phyloP scores from a whole-genome alignment of 805 yeast species.

The Candida maris region DNA sequence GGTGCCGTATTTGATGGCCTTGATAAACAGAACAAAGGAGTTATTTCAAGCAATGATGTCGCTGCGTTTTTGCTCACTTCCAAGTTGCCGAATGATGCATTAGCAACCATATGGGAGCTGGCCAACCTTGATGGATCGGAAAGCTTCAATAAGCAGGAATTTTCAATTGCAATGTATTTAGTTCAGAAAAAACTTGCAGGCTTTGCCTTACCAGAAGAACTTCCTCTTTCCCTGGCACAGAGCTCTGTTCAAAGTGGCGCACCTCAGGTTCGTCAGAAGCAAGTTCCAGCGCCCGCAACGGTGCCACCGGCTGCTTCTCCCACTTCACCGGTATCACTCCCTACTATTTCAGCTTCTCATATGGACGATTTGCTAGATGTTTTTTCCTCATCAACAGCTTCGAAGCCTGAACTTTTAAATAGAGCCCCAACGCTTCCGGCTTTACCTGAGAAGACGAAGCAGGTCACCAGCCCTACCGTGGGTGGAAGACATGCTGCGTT shows the following conservation, averaged over 20 bases:
- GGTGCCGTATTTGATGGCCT: constrained; percentile 75
- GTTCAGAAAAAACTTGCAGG: constrained; percentile 85
- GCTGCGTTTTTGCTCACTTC: constrained; percentile 89
- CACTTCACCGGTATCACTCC: constrained; percentile 19
- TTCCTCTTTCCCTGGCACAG: constrained; percentile 58
- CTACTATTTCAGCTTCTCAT: constrained; percentile 32
- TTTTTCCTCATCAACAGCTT: constrained; percentile 37
- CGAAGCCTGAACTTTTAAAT: constrained; percentile 22
- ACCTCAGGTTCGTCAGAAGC: constrained; percentile 3
- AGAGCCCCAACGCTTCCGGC: constrained; percentile 31
- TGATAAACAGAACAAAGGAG: constrained; percentile 62
- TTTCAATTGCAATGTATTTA: constrained; percentile 89
- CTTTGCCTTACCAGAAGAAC: constrained; percentile 64
- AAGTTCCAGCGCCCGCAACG: not conserved
- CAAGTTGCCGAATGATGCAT: constrained; percentile 73
- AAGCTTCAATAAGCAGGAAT: constrained; percentile 72
- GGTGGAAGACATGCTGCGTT: constrained; percentile 41
- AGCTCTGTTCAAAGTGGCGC: constrained; percentile 28
- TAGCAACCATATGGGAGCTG: constrained; percentile 93
- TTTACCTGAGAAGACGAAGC: constrained; percentile 21
- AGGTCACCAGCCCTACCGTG: constrained; percentile 16
- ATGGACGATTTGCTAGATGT: constrained; percentile 66
- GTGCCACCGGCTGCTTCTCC: constrained; percentile 1
- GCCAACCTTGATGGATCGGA: constrained; percentile 88
- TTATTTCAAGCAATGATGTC: constrained; percentile 71